phyloP scores from a whole-genome alignment of 345 rosid genomes.

The Trapa incisa region DNA sequence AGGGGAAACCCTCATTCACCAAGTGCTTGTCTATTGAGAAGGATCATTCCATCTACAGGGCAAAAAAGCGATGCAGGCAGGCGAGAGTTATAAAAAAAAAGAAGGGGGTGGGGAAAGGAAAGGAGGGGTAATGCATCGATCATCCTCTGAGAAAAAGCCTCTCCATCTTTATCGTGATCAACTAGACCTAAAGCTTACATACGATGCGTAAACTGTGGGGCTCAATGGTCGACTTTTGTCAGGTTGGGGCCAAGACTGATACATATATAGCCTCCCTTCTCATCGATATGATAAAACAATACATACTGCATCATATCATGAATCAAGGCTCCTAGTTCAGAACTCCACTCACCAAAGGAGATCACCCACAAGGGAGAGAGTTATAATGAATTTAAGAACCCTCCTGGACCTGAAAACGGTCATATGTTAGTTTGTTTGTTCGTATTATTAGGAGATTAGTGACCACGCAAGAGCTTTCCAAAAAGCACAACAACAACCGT shows the following conservation, averaged over 20 bases:
- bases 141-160: not conserved
- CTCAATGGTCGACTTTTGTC: not conserved
- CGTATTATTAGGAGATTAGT: too few relatives aligned
- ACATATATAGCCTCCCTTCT: not conserved
- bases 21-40: slow-evolving; percentile 3
- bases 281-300: not conserved
- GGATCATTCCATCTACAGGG: not conserved
- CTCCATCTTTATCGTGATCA: not conserved
- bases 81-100: not conserved
- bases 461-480: too few relatives aligned
- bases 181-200: not conserved
- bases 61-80: not conserved
- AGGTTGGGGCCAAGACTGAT: not conserved
- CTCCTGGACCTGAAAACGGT: too few relatives aligned
- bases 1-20: not conserved
- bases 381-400: too few relatives aligned
- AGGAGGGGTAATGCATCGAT: not conserved
- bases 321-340: not conserved
- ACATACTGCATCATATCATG: not conserved
- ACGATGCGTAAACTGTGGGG: not conserved
- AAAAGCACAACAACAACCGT: too few relatives aligned
- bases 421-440: too few relatives aligned
- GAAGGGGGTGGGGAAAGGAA: too few relatives aligned
- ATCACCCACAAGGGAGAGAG: too few relatives aligned
- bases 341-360: not conserved